Percentiles rank a stretch among this genome's conserved stretches.
Evolutionary conservation across 306 rosid genomes (phyloP).

Genomic region (Astragalus membranaceus): DNA sequence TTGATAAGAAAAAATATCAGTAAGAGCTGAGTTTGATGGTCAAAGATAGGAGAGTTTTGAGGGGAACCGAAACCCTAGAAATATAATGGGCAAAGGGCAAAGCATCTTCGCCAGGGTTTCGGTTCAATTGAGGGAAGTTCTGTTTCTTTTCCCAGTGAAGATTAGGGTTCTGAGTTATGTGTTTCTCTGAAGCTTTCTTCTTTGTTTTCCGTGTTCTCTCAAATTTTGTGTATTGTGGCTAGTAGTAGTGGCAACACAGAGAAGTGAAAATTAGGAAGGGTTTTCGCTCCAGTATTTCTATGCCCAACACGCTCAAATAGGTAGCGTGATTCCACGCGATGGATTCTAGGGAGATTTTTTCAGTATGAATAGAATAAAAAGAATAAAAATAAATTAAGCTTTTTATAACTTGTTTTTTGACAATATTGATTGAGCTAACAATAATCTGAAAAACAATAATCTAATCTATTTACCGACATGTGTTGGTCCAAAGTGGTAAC

Average conservation of each 20-base stretch:
- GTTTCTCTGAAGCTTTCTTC: not conserved
- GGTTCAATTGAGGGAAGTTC: not conserved
- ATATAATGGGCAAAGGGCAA: conserved; percentile 16
- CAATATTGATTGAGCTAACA: too few species aligned
- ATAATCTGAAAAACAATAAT: too few species aligned
- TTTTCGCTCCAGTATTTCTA: not conserved
- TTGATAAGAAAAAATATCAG: conserved; percentile 9
- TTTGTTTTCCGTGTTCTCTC: not conserved
- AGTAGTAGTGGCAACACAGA: not conserved
- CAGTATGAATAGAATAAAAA: too few species aligned
- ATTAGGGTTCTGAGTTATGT: not conserved
- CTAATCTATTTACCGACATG: too few species aligned
- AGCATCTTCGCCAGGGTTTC: not conserved
- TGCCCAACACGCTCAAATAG: not conserved
- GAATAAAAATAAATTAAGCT: too few species aligned
- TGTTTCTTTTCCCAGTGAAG: not conserved
- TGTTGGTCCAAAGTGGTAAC: too few species aligned
- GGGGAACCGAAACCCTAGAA: conserved; percentile 60
- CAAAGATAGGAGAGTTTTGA: not conserved
- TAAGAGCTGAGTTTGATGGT: conserved; percentile 18
- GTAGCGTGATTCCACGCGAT: not conserved
- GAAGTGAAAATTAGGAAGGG: not conserved
- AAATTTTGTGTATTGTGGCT: not conserved
- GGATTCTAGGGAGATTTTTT: not conserved
- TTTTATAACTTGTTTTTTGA: too few species aligned